These are phyloP conservation scores for Salix arbutifolia DNA, from an alignment of 345 rosid species.

Conservation along the genomic window DNA sequence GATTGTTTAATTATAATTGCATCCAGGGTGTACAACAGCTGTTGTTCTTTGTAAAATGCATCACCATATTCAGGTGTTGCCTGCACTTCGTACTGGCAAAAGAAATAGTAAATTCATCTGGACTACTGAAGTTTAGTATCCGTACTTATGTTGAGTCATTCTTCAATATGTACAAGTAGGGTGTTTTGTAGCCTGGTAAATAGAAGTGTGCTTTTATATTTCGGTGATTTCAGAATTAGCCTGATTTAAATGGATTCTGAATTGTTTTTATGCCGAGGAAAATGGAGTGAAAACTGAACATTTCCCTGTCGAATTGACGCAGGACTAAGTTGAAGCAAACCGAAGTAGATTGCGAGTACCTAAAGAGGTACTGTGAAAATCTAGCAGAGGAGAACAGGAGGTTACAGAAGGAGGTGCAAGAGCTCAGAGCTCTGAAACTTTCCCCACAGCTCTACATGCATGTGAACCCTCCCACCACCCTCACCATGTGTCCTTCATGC, in stretches of 20 bases:
- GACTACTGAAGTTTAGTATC: not conserved
- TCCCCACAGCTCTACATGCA: conserved; percentile 83
- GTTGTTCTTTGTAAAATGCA: not conserved
- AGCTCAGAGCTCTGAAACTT: conserved; percentile 74
- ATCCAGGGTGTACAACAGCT: not conserved
- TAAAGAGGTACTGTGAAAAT: conserved; percentile 74
- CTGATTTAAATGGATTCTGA: not conserved
- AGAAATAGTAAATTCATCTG: not conserved
- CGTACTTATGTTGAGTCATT: not conserved
- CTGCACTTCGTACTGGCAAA: not conserved
- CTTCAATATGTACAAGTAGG: not conserved
- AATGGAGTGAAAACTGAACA: not conserved
- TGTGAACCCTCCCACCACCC: conserved; percentile 86
- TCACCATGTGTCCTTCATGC: conserved; percentile 87
- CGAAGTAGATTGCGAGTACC: conserved; percentile 80
- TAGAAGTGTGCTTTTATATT: not conserved
- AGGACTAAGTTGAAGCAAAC: conserved; percentile 94
- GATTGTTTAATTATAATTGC: not conserved
- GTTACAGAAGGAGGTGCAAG: conserved; percentile 80
- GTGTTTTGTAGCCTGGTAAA: not conserved
- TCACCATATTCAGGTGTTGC: not conserved
- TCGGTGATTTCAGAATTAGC: not conserved
- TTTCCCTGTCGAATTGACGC: not conserved
- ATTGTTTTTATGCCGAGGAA: not conserved
- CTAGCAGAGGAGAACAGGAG: conserved; percentile 69